These are phyloP conservation scores for Ambrosiella beaveri DNA, from an alignment of 2,329 filamentous ascomycete genomes.

Conservation along the genomic window DNA sequence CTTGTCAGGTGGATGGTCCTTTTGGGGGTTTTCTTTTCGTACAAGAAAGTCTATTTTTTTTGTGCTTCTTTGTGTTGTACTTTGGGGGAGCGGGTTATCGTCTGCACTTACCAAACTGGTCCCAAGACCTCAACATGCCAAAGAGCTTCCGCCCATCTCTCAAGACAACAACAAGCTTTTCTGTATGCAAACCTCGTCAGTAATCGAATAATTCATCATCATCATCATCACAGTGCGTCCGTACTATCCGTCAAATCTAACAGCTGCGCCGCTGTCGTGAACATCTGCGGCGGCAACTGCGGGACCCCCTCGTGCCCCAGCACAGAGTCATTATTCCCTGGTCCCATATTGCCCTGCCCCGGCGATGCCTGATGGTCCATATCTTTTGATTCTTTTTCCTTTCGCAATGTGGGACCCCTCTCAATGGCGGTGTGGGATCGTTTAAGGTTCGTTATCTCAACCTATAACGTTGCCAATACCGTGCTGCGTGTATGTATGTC, in stretches of 20 bases:
- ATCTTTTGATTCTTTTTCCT: too few species aligned
- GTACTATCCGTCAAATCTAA: conserved; percentile 94
- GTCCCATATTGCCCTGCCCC: neutral
- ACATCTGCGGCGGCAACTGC: conserved; percentile 85
- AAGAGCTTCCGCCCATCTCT: conserved; percentile 89
- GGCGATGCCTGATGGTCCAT: neutral
- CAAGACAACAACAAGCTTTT: conserved; percentile 84
- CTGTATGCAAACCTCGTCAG: conserved; percentile 29
- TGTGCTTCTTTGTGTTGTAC: too few species aligned
- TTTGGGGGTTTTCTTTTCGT: neutral
- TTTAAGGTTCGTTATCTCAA: too few species aligned
- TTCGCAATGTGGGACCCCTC: too few species aligned
- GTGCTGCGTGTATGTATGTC: too few species aligned
- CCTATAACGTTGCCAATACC: too few species aligned
- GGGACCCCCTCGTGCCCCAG: conserved; percentile 21
- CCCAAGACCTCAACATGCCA: conserved; percentile 85
- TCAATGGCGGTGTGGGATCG: too few species aligned
- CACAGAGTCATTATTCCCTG: neutral
- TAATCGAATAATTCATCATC: neutral
- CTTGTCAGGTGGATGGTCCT: neutral
- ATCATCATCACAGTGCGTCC: conserved; percentile 18
- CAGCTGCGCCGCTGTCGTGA: conserved; percentile 90
- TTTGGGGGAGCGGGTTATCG: neutral
- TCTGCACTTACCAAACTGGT: conserved; percentile 68
- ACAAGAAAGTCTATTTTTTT: too few species aligned